phyloP scores from a whole-genome alignment of 805 yeast species.

The Hagleromyces aurorensis region DNA sequence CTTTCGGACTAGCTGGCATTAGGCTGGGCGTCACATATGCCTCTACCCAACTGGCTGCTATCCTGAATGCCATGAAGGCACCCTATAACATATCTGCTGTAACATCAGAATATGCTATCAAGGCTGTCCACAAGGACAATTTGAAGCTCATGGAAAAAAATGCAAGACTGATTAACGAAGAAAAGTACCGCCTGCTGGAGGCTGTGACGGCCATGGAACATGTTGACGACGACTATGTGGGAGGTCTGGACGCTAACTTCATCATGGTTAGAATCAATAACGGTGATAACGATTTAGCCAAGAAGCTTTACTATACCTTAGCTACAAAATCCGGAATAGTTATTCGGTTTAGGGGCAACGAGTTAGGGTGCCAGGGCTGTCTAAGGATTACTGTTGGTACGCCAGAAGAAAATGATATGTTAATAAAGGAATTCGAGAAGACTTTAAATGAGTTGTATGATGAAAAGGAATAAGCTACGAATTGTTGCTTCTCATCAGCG shows the following conservation, averaged over 20 bases:
- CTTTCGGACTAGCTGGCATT: slow-evolving; percentile 94
- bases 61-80: slow-evolving; percentile 86
- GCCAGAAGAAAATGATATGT: slow-evolving; percentile 52
- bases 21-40: slow-evolving; percentile 80
- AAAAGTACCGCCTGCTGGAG: slow-evolving; percentile 48
- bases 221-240: slow-evolving; percentile 61
- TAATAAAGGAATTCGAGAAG: slow-evolving; percentile 44
- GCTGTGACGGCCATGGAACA: slow-evolving; percentile 50
- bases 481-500: too few species aligned
- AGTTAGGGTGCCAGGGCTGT: slow-evolving; percentile 83
- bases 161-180: slow-evolving; percentile 42
- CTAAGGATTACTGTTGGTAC: slow-evolving; percentile 87
- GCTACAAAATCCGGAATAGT: slow-evolving; percentile 75
- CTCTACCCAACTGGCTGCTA: slow-evolving; percentile 47
- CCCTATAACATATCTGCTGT: slow-evolving; percentile 88
- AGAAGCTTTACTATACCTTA: slow-evolving; percentile 52
- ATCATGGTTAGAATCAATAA: slow-evolving; percentile 65
- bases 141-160: slow-evolving; percentile 49
- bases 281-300: slow-evolving; percentile 72
- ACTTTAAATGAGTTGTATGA: slow-evolving; percentile 27
- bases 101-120: slow-evolving; percentile 64
- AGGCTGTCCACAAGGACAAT: slow-evolving; percentile 60
- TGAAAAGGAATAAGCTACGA: too few species aligned
- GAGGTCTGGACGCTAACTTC: slow-evolving; percentile 84
- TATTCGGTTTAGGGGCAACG: slow-evolving; percentile 85